Base-by-base conservation (phyloP, 768 basidiomycete genomes). In the Calocera viscosa region DNA sequence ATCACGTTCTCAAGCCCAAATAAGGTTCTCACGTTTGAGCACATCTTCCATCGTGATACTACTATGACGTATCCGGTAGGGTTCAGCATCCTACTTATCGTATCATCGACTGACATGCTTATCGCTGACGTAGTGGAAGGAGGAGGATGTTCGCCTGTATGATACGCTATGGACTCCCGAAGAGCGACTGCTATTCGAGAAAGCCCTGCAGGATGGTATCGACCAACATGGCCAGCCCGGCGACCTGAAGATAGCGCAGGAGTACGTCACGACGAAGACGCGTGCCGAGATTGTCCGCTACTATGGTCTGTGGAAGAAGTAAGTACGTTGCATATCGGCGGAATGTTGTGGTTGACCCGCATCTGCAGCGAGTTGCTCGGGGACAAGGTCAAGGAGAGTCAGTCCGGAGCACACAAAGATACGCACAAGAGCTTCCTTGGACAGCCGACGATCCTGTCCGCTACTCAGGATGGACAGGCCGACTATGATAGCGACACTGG, bases 221-320 rank as follows among this genome's bases (percentile, higher is more conserved):
- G 53, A 60, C 30, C 53, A 60, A 26, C 53, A 60, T 19, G 53
- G 53, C 10, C 53, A 90, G 70, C 88, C 89, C 33, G 87, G 90
- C 14, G 91, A 93, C 73, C 84, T 93, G 65, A 85, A 89, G 41
- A 82, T 84, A 2, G 87, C 91, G 28, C 80, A 86, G 64, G 88
- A 90, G 32, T 89, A 91, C 72, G 81, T 93, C 47, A 81, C 80
- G 26, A 83, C 85, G 1, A 80, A 90, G 66, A 79, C 85, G 0
- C 82, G 91, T 72, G 79, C 83, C 32, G 91, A 93, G 72, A 84
- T 91, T 5, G 90, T 93, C 32, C 83, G 90, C 19, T 91, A 86
- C 76, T 93, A 90, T 71, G 88, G 86, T 2, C 86, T 84, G 68
- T 93, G 91, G 91, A 93, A 93, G 79, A 89, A 83, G 91, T 90